Base-by-base conservation (phyloP, 148 eudicot species). In the Agrostemma githago region DNA sequence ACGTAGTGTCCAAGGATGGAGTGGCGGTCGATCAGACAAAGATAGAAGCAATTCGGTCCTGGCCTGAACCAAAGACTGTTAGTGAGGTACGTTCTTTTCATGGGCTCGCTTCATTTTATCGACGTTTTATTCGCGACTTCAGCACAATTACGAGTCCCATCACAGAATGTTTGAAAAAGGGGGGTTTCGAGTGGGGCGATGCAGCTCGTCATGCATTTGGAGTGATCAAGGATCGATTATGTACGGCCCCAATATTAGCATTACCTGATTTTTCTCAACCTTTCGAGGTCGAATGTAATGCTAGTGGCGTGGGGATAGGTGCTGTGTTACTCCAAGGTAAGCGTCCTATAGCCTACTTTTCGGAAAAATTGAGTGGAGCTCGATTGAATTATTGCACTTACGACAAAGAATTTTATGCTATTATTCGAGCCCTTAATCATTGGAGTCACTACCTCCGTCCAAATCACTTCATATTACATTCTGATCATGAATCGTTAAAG, bases 241-340 rank as follows among this genome's bases (percentile, higher is more conserved):
- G 61, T 57, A 17, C 16, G 5, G 61, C 61, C 12, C 61, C 12
- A 6, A 57, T 57, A 5, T 17, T 64, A 14, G 68, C 43, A 26
- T 26, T 39, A 64, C 42, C 68, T 37, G 68, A 34, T 37, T 64
- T 64, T 15, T 6, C 68, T 64, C 12, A 64, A 37, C 68, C 68
- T 64, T 64, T 64, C n/a, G 63, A 64, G 68, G 68, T 26, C 43
- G 68, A 26, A 12, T 64, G 41, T 37, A 42, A 34, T 57, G 19
- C 43, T 64, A 26, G 40, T 37, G 43, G 68, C 15, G n/a, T 34
- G 42, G 68, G 43, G 5, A 62, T 57, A 57, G 61, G 61, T 0
- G 61, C 15, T 15, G 61, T 57, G 61, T 15, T 57, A 16, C 12
- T 60, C 63, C 63, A 16, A 60, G 26, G 34, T 2, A 17, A 17